Evolutionary conservation across 1,284 basidiomycete species (phyloP), one percentile per base, ranked within the genome.

Genomic region (Leccinum fuscescens): DNA sequence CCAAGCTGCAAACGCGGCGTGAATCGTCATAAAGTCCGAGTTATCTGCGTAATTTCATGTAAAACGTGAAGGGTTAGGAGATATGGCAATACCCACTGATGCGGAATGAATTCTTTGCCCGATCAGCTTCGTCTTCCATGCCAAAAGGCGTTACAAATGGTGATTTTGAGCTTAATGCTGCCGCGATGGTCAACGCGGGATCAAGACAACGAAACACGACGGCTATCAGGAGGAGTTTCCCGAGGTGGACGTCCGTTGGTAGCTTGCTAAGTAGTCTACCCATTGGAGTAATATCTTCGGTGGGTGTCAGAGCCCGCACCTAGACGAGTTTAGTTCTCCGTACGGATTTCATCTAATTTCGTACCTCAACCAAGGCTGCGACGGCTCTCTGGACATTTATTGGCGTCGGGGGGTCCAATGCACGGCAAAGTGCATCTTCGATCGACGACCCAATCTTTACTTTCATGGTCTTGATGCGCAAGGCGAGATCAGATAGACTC

Each of bases 401-500:
- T 0, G 90, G 73, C 1, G 88, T 80, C 1, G 97, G 97, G 4
- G 97, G 96, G 69, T 99, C 96, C 54, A 99, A 78, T 1, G 96
- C 96, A 62, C 84, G 84, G 37, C 88, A 85, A 1, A 99, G 81
- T 1, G 95, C 94, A 62, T 97, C 93, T 72, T 97, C 95, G 60
- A 99, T 94, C 0, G 91, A 89, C 7, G 80, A 78, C 12, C 96
- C 96, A 49, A 98, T 78, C 66, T 92, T 90, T 50, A 97, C 81
- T 69, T 93, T 94, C 86, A 99, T 92, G 62, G 98, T 96, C 78
- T 99, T 99, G 77, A 96, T 98, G 55, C 95, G 89, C 54, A 99
- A 80, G 0, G 95, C 94, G 17, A 99, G 84, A 72, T 98, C 95
- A 60, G 96, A 96, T 29, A 99, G 79, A 64, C 96, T 97, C 4